phyloP scores from a whole-genome alignment of 2,329 filamentous ascomycete genomes.

The Knoxdaviesia proteae region DNA sequence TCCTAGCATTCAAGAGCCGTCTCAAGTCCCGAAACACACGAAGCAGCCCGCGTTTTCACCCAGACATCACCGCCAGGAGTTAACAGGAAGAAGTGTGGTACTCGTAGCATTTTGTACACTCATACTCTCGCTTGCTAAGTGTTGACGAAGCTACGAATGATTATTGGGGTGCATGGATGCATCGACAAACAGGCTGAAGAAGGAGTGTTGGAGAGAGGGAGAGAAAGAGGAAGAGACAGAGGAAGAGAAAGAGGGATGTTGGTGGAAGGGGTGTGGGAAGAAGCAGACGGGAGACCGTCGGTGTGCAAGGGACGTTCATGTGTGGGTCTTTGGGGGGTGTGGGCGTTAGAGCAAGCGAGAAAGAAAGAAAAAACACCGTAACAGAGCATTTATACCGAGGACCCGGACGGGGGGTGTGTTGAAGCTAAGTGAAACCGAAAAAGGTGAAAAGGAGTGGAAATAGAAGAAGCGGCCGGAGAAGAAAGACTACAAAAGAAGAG shows the following conservation, averaged over 20 bases:
- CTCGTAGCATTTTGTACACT: too few relatives aligned
- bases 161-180: not conserved
- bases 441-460: too few relatives aligned
- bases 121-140: too few relatives aligned
- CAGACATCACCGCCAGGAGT: not conserved
- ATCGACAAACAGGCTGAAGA: not conserved
- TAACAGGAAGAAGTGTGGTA: not conserved
- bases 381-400: too few relatives aligned
- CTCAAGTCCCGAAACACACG: too few relatives aligned
- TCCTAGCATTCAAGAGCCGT: too few relatives aligned
- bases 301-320: not conserved
- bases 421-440: too few relatives aligned
- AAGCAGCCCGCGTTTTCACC: too few relatives aligned
- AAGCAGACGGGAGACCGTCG: not conserved
- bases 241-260: not conserved
- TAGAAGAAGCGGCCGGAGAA: too few relatives aligned
- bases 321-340: not conserved
- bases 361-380: not conserved
- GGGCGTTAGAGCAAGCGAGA: not conserved
- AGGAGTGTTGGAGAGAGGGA: not conserved
- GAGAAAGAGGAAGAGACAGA: not conserved
- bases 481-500: too few relatives aligned
- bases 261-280: not conserved
- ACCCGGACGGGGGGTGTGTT: too few relatives aligned
- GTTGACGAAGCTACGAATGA: too few relatives aligned